Base-by-base conservation (phyloP, 768 basidiomycete genomes). In the Suillus decipiens region DNA sequence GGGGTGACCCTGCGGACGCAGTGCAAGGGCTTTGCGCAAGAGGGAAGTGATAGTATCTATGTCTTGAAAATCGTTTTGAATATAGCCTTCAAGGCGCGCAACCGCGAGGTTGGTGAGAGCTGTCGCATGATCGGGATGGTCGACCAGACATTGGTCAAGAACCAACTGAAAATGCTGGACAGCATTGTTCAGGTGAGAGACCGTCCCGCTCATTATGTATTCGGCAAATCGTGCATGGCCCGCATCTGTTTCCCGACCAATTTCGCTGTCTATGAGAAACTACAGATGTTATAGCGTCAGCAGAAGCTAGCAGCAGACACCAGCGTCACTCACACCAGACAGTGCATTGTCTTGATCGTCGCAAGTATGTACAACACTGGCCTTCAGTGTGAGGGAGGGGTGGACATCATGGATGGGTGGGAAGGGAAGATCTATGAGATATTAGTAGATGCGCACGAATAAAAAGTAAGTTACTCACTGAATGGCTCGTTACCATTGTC, bases 1-100 rank as follows among this genome's bases (percentile, higher is more conserved):
- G 22, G 66, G 47, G 48, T 68, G 60, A 56, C 58, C 47, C 28
- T 59, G 31, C 14, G 56, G 50, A 45, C 54, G 14, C 28, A 66
- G 42, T 10, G 34, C 43, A 12, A 70, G 54, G 14, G 66, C 63
- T 9, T 45, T 28, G 24, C 47, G 47, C 12, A 48, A 48, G 12
- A 48, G 24, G 14, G 12, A 48, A 15, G 24, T 24, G 14, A 12
- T 48, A 12, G n/a, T 12, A 22, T 47, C 45, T 0, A 47, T 47
- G 11, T 47, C 45, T 12, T 47, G 45, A 22, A 22, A n/a, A 6
- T 47, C 10, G 2, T 47, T 12, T 22, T 1, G 5, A 22, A 22
- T 47, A 2, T 28, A 50, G 15, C 48, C 51, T 37, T 59, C 9
- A 39, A 31, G 64, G 24, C 34, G 63, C 8, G 56, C 28, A 17